These are phyloP conservation scores for Suhomyces guaymorum DNA, from an alignment of 1,139 yeast species.

Conservation along the genomic window DNA sequence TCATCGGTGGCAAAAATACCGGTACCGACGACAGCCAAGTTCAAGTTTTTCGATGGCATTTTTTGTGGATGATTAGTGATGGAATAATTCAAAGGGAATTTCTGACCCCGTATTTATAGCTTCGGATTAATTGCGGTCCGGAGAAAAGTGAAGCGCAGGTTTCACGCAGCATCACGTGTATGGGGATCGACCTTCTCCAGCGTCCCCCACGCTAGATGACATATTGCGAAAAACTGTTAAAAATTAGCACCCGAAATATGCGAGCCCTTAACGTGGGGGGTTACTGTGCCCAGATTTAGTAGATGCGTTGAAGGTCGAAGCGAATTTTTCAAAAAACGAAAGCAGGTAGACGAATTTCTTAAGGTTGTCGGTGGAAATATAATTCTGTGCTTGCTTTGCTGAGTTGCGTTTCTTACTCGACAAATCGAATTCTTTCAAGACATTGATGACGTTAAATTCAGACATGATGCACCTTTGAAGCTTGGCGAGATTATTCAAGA, in stretches of 20 bases:
- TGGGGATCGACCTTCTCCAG: conserved; percentile 9
- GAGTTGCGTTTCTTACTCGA: conserved; percentile 6
- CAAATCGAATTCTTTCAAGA: conserved; percentile 13
- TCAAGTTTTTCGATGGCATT: conserved; percentile 29
- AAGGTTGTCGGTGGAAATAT: conserved; percentile 1
- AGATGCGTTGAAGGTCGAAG: conserved; percentile 9
- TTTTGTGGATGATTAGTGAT: background rate
- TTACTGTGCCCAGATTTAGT: no score
- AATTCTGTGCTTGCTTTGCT: background rate
- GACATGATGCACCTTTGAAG: conserved; percentile 12
- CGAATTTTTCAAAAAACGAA: conserved; percentile 5
- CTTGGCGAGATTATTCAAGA: conserved; percentile 13
- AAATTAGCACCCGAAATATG: no score
- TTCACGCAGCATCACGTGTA: background rate
- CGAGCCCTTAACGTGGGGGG: no score
- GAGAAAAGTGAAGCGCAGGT: no score
- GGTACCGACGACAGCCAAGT: conserved; percentile 82
- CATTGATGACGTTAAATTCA: conserved; percentile 14
- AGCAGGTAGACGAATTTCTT: conserved; percentile 7
- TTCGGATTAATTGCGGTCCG: background rate
- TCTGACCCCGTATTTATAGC: conserved; percentile 1
- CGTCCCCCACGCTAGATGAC: conserved; percentile 1
- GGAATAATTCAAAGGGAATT: no score
- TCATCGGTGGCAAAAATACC: conserved; percentile 87
- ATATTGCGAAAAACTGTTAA: no score